Conservation (phyloP, 2,329 filamentous ascomycete genomes). For the Diaporthe eres region DNA sequence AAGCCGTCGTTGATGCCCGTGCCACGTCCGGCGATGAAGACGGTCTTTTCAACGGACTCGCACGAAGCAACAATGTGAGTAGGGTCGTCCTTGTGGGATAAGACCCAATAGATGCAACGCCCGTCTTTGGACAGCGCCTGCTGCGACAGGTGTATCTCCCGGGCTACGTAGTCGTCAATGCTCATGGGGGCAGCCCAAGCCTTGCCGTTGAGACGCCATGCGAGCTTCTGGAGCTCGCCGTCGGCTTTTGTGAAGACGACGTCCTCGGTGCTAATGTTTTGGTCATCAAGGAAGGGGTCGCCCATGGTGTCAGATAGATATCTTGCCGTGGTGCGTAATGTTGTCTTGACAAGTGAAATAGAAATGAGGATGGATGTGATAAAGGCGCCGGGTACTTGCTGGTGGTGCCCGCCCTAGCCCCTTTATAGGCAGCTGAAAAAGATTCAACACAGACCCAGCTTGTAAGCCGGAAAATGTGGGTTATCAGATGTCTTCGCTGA, state of each 20-base stretch:
- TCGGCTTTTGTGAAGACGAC: constrained; percentile 49
- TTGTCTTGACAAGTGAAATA: background rate
- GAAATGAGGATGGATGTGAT: background rate
- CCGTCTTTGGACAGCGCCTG: constrained; percentile 47
- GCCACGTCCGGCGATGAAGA: constrained; percentile 47
- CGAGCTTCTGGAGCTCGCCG: constrained; percentile 47
- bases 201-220: constrained; percentile 51
- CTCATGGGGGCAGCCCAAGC: constrained; percentile 50
- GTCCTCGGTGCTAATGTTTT: constrained; percentile 44
- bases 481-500: constrained; percentile 44
- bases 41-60: constrained; percentile 47
- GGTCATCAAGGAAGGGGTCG: constrained; percentile 41
- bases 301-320: constrained; percentile 18
- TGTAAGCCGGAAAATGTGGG: constrained; percentile 40
- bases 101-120: constrained; percentile 50
- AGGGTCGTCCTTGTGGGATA: constrained; percentile 48
- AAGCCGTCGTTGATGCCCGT: constrained; percentile 44
- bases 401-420: constrained; percentile 17
- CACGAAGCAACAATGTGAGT: constrained; percentile 53
- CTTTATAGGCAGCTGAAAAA: constrained; percentile 33
- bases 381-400: background rate
- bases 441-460: constrained; percentile 35
- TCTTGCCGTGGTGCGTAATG: background rate
- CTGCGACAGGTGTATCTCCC: constrained; percentile 48
- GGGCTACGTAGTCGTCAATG: constrained; percentile 48